phyloP scores from a whole-genome alignment of 2,329 filamentous ascomycete species.

The Xylariales sp. region DNA sequence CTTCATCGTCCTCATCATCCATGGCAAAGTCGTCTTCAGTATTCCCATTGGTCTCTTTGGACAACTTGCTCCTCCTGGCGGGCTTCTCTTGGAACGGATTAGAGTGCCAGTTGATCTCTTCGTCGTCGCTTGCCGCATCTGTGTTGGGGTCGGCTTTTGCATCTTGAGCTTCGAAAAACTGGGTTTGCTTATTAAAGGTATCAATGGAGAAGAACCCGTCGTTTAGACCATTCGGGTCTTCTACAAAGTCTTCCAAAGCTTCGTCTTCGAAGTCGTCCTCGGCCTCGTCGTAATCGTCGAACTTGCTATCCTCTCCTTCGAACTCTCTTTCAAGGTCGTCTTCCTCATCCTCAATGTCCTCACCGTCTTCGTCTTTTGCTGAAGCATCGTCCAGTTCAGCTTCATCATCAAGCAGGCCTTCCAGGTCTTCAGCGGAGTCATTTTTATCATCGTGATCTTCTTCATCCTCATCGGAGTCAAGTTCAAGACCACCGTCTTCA shows the following conservation, averaged over 20 bases:
- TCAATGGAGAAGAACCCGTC: slow-evolving; percentile 98
- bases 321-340: slow-evolving; percentile 26
- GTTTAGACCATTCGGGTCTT: slow-evolving; percentile 82
- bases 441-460: slow-evolving; percentile 29
- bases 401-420: slow-evolving; percentile 28
- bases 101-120: slow-evolving; percentile 81
- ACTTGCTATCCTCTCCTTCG: slow-evolving; percentile 1
- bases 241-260: slow-evolving; percentile 51
- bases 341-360: slow-evolving; percentile 29
- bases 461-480: slow-evolving; percentile 30
- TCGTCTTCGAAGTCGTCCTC: slow-evolving; percentile 45
- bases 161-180: slow-evolving; percentile 85
- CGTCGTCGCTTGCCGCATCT: slow-evolving; percentile 73
- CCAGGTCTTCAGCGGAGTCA: slow-evolving; percentile 25
- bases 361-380: slow-evolving; percentile 22
- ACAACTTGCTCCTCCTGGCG: slow-evolving; percentile 19
- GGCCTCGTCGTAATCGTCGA: slow-evolving; percentile 26
- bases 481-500: slow-evolving; percentile 15
- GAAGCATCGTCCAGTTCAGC: slow-evolving; percentile 21
- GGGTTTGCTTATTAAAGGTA: slow-evolving; percentile 91
- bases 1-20: slow-evolving; percentile 53
- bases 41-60: slow-evolving; percentile 31
- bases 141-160: slow-evolving; percentile 69
- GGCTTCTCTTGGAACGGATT: slow-evolving; percentile 58
- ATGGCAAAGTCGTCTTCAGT: slow-evolving; percentile 33